These are phyloP conservation scores for Penicillium hordei DNA, from an alignment of 2,329 filamentous ascomycete species.

Conservation along the genomic window DNA sequence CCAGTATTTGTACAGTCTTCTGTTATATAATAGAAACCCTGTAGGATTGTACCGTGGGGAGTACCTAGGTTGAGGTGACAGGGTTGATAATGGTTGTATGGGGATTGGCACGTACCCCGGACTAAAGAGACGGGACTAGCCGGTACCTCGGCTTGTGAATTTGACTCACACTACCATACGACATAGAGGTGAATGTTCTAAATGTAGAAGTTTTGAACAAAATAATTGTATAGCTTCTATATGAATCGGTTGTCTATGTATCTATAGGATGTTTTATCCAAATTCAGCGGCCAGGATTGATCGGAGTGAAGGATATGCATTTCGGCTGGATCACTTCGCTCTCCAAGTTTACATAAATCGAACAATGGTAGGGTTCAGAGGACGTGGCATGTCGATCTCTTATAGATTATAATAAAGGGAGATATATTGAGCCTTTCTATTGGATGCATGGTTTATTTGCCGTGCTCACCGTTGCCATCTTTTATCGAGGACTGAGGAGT, in stretches of 20 bases:
- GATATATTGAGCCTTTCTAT: neutral
- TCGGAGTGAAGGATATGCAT: neutral
- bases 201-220: neutral
- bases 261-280: neutral
- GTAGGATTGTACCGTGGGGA: neutral
- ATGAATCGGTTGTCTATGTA: neutral
- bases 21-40: neutral
- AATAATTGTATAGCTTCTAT: neutral
- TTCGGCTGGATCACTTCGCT: neutral
- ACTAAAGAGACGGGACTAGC: slow-evolving; percentile 7
- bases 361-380: neutral
- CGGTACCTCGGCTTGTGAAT: slow-evolving; percentile 19
- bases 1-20: neutral
- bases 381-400: neutral
- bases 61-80: neutral
- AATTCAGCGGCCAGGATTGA: neutral
- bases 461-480: neutral
- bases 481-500: neutral
- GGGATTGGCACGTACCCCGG: slow-evolving; percentile 6
- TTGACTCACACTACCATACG: neutral
- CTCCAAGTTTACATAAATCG: neutral
- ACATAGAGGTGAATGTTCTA: neutral
- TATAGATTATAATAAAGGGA: neutral
- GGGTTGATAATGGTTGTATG: neutral
- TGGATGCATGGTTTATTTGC: neutral